Evolutionary conservation across 2,329 filamentous ascomycete species (phyloP).

Genomic region (Aureobasidium sp.): DNA sequence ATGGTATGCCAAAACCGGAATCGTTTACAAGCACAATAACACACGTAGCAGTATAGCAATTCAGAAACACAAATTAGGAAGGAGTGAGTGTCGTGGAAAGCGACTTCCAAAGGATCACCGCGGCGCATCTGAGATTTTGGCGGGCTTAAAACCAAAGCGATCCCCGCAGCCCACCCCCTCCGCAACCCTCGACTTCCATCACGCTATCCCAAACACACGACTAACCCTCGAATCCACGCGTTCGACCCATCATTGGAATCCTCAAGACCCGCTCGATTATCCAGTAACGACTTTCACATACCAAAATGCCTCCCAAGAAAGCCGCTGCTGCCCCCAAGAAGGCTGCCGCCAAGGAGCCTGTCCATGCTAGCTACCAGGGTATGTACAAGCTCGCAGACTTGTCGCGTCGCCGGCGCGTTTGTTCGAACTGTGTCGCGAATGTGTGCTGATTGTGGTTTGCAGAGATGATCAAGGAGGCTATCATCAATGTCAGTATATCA

Average conservation of each 20-base stretch:
- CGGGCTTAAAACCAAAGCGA: too few species aligned
- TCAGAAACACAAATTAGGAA: background rate
- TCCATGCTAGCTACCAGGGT: conserved; percentile 61
- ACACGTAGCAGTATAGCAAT: background rate
- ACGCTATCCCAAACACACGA: conserved; percentile 9
- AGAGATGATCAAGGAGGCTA: conserved; percentile 68
- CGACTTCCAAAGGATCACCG: background rate
- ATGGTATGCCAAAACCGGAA: background rate
- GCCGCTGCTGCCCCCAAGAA: conserved; percentile 46
- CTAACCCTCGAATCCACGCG: conserved; percentile 11
- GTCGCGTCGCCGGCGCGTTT: conserved; percentile 35
- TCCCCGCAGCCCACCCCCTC: background rate
- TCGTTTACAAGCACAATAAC: background rate
- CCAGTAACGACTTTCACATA: conserved; percentile 19
- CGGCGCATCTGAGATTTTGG: too few species aligned
- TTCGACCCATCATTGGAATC: conserved; percentile 27
- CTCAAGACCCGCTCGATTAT: conserved; percentile 23
- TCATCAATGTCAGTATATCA: conserved; percentile 56
- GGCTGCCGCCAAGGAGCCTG: conserved; percentile 42
- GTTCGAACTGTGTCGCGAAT: conserved; percentile 36
- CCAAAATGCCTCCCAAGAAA: conserved; percentile 59
- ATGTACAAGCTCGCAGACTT: conserved; percentile 24
- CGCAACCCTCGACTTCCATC: conserved; percentile 15
- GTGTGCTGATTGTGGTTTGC: conserved; percentile 42
- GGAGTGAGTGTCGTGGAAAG: background rate